Conservation (phyloP, 495 filamentous ascomycete species). For the Talaromyces ruber region DNA sequence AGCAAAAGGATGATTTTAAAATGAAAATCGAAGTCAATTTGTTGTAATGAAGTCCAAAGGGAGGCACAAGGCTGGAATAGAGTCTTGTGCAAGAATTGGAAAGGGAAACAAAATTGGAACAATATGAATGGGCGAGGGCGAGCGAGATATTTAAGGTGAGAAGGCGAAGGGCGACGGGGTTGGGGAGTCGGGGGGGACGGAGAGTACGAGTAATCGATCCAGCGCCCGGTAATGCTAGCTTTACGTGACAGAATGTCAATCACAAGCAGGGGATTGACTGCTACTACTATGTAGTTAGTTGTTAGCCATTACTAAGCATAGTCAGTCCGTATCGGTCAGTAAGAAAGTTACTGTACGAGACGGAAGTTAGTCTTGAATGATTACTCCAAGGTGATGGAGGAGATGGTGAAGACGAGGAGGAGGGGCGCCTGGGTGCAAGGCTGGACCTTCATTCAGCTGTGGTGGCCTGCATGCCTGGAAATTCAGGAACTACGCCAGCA, state of each 20-base stretch:
- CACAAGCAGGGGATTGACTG: conserved; percentile 2
- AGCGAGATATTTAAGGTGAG: neutral
- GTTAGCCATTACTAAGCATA: neutral
- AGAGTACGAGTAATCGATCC: neutral
- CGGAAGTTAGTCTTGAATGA: neutral
- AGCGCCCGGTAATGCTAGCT: neutral
- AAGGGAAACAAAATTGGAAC: neutral
- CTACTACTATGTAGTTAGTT: too few species aligned
- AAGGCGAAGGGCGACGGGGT: neutral
- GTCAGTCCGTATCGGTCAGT: neutral
- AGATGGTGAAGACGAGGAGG: neutral
- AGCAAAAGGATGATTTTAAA: neutral
- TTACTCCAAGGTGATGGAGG: neutral
- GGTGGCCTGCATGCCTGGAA: neutral
- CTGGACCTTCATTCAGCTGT: too few species aligned
- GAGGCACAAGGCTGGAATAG: neutral
- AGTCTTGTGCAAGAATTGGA: neutral
- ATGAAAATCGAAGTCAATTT: neutral
- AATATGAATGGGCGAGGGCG: neutral
- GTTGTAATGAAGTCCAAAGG: neutral
- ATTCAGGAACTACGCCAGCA: neutral
- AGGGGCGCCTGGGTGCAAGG: too few species aligned
- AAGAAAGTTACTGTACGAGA: neutral
- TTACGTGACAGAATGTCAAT: neutral
- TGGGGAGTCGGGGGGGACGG: conserved; percentile 1